These are phyloP conservation scores for Pseudocercospora ulei DNA, from an alignment of 2,329 filamentous ascomycete genomes.

Conservation along the genomic window DNA sequence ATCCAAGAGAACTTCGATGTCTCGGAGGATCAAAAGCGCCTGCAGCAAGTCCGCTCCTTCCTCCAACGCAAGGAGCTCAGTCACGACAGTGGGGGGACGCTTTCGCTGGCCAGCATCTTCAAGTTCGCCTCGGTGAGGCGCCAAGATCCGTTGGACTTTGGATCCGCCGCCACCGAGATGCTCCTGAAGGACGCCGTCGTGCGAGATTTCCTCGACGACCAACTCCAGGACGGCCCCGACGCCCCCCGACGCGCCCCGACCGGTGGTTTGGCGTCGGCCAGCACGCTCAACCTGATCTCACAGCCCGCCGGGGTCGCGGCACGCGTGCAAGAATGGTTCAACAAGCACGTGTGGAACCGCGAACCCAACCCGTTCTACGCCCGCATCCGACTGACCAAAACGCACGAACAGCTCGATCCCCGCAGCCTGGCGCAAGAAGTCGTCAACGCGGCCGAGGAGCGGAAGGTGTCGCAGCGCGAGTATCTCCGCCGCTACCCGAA, in stretches of 20 bases:
- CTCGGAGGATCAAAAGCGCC: constrained; percentile 91
- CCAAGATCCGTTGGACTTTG: constrained; percentile 82
- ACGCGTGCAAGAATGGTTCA: constrained; percentile 24
- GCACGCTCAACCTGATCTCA: constrained; percentile 16
- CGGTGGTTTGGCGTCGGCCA: constrained; percentile 13
- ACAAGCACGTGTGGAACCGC: constrained; percentile 32
- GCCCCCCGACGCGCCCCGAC: constrained; percentile 19
- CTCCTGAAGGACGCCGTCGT: constrained; percentile 92
- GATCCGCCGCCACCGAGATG: constrained; percentile 88
- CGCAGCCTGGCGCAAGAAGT: constrained; percentile 83
- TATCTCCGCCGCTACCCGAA: constrained; percentile 77
- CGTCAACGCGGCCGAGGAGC: constrained; percentile 68
- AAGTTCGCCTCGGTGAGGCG: constrained; percentile 53
- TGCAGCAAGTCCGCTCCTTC: constrained; percentile 93
- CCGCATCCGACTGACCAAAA: constrained; percentile 58
- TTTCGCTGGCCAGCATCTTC: constrained; percentile 59
- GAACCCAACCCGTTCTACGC: constrained; percentile 96
- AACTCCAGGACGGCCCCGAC: constrained; percentile 34
- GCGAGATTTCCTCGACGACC: constrained; percentile 82
- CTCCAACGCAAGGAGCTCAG: constrained; percentile 81
- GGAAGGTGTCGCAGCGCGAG: constrained; percentile 80
- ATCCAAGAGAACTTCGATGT: constrained; percentile 99
- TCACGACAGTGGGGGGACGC: constrained; percentile 54
- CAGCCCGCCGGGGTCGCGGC: constrained; percentile 23
- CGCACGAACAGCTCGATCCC: constrained; percentile 71